Conservation (phyloP, 2,329 filamentous ascomycete genomes). For the Cladosporium sphaerospermum region DNA sequence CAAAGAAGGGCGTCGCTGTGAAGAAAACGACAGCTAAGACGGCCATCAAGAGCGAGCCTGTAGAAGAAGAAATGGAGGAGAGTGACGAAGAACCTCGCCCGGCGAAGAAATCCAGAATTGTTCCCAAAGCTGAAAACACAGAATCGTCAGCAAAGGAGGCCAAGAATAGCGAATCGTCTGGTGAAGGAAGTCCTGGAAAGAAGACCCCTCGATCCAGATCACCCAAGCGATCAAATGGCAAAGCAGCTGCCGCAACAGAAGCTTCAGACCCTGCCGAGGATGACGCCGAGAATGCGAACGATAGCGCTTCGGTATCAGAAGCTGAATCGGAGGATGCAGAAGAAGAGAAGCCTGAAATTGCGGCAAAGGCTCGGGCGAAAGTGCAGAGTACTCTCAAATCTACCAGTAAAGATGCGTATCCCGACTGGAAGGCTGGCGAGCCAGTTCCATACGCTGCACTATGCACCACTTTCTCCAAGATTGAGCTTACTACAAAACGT, state of each 20-base stretch:
- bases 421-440: constrained; percentile 84
- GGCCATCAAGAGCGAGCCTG: constrained; percentile 9
- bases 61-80: constrained; percentile 16
- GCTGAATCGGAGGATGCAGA: constrained; percentile 42
- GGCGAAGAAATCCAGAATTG: neutral
- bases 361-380: constrained; percentile 71
- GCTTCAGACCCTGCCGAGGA: constrained; percentile 15
- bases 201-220: constrained; percentile 2
- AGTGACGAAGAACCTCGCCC: constrained; percentile 12
- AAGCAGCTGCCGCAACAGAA: neutral
- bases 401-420: constrained; percentile 72
- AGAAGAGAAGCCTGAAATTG: constrained; percentile 62
- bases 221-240: constrained; percentile 2
- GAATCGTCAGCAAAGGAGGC: constrained; percentile 8
- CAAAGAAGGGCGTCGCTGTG: constrained; percentile 23
- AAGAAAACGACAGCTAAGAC: constrained; percentile 16
- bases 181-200: constrained; percentile 37
- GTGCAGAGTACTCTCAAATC: constrained; percentile 69
- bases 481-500: constrained; percentile 91
- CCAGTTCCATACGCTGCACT: constrained; percentile 92
- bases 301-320: constrained; percentile 12
- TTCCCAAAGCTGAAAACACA: too few species aligned
- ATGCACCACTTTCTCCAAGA: constrained; percentile 87
- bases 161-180: constrained; percentile 34
- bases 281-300: constrained; percentile 11